phyloP scores from a whole-genome alignment of 2,329 filamentous ascomycete species.

The Cytospora chrysosperma region DNA sequence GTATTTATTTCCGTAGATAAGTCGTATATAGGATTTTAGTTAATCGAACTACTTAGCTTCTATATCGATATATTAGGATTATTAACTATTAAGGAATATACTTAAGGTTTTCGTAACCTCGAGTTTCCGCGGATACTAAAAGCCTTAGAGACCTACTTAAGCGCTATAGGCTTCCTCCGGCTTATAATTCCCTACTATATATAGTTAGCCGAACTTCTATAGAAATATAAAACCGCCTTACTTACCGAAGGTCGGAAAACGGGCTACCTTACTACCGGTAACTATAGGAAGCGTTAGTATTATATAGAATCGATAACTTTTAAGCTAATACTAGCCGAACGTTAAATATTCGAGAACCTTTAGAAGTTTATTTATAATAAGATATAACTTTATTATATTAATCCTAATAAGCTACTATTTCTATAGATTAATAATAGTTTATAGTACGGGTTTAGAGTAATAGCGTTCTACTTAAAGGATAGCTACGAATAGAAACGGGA shows the following conservation, averaged over 20 bases:
- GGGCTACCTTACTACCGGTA: not conserved
- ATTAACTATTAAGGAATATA: not conserved
- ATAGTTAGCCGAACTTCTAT: not conserved
- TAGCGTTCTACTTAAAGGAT: not conserved
- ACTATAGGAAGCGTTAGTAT: not conserved
- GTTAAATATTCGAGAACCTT: not conserved
- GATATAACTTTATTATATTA: not conserved
- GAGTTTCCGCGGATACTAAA: not conserved
- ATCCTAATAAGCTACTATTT: not conserved
- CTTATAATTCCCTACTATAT: not conserved
- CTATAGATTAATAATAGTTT: not conserved
- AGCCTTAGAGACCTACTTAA: not conserved
- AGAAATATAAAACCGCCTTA: not conserved
- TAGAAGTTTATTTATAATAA: not conserved
- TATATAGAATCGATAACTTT: no score
- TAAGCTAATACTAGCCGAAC: not conserved
- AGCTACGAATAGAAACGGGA: not conserved
- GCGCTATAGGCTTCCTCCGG: not conserved
- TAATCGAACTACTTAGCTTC: no score
- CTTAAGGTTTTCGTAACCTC: not conserved
- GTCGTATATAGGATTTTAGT: no score
- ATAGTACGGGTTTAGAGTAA: not conserved
- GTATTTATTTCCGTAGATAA: no score
- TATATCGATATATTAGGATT: not conserved
- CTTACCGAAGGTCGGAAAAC: not conserved